These are phyloP conservation scores for Aureobasidium sp. DNA, from an alignment of 2,329 filamentous ascomycete species.

Conservation along the genomic window DNA sequence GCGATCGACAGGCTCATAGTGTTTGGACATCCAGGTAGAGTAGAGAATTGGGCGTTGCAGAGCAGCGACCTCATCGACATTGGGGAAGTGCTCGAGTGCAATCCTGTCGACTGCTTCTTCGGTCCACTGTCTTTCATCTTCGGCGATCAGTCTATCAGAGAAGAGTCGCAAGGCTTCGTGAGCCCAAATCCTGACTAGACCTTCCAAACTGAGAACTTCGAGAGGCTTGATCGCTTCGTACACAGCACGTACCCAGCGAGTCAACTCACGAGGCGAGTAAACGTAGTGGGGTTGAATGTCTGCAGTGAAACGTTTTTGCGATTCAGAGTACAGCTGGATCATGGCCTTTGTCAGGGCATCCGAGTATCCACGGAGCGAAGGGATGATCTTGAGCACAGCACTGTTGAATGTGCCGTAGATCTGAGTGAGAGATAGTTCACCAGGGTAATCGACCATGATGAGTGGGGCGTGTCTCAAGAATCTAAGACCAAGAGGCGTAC, in stretches of 20 bases:
- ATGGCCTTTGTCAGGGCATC: constrained; percentile 93
- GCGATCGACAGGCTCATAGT: constrained; percentile 93
- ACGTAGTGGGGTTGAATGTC: constrained; percentile 98
- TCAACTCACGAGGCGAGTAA: constrained; percentile 97
- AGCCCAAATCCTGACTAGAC: constrained; percentile 92
- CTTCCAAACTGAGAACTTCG: constrained; percentile 79
- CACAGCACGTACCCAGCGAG: constrained; percentile 92
- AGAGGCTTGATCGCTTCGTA: constrained; percentile 95
- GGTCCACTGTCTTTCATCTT: constrained; percentile 93
- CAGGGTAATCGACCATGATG: constrained; percentile 99
- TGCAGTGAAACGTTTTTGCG: constrained; percentile 87
- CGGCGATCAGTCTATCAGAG: constrained; percentile 90
- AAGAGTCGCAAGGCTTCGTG: constrained; percentile 94
- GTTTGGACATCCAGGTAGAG: constrained; percentile 98
- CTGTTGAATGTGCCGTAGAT: constrained; percentile 99
- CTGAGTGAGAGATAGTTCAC: constrained; percentile 85
- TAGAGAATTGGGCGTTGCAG: constrained; percentile 91
- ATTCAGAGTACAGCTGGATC: constrained; percentile 93
- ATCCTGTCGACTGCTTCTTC: constrained; percentile 79
- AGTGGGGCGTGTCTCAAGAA: constrained; percentile 97
- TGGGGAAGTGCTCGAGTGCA: constrained; percentile 86
- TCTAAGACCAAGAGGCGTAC: constrained; percentile 84
- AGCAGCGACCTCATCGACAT: constrained; percentile 82
- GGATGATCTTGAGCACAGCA: constrained; percentile 93
- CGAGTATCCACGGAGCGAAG: constrained; percentile 86